Base-by-base conservation (phyloP, 345 rosid species). In the Boechera retrofracta region DNA sequence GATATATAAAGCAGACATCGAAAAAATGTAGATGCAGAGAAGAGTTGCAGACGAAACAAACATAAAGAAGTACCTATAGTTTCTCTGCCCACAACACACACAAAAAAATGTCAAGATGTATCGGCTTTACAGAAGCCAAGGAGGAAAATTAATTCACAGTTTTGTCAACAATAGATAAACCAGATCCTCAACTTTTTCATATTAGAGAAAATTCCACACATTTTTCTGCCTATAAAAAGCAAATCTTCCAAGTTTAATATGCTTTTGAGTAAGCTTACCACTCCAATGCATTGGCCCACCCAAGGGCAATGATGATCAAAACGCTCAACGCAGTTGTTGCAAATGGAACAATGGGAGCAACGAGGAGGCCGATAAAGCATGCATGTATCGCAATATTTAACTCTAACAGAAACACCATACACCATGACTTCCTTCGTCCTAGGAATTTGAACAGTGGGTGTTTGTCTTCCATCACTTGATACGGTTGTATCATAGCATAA, bases 261-360 rank as follows among this genome's bases (percentile, higher is more conserved):
- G 49, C 0, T 29, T 62, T 21, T 42, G 49, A 18, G 73, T 58
- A 36, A 84, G 67, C 83, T 74, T 88, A 95, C 99, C 93, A 89
- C 45, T 79, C 99, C 99, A 82, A 95, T 87, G 85, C 99, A 95
- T 76, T 95, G 99, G 58, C 99, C 98, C 48, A 95, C 94, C 99
- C 99, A 95, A 38, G 98, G 98, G 77, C 99, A 95, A 77, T 95
- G 98, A 78, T 95, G 99, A 84, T 95, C 99, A 81, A 95, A 95
- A 57, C 98, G 91, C 81, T 93, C 98, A 55, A 95, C 96, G 21
- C 99, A 94, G 56, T 94, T 74, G n/a, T 74, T 66, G 55, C 80
- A 77, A 56, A 77, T 64, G 38, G 80, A 77, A 64, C 80, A 77
- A 74, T 95, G 99, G 13, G 98, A 95, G 83, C 98, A 93, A 66